phyloP scores from a whole-genome alignment of 2,329 filamentous ascomycete species.

The Chrysoporthe cubensis region DNA sequence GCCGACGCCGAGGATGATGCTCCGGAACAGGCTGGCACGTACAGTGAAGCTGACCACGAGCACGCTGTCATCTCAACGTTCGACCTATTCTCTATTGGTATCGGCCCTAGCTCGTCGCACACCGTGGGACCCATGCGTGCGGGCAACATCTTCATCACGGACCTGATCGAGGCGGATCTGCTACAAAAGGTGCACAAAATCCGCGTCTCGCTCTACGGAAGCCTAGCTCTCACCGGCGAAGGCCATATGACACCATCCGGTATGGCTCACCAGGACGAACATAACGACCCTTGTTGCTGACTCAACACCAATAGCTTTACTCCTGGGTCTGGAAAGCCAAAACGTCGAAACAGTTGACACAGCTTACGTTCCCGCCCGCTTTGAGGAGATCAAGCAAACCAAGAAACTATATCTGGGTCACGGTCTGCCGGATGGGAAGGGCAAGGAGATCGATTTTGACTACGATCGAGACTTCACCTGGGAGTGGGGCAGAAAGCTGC shows the following conservation, averaged over 20 bases:
- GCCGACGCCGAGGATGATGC: background rate
- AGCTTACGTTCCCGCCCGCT: constrained; percentile 50
- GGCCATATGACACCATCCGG: constrained; percentile 55
- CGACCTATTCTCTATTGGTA: constrained; percentile 56
- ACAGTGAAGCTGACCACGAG: constrained; percentile 54
- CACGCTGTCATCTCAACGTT: constrained; percentile 58
- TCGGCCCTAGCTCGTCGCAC: constrained; percentile 55
- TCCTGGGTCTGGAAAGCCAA: constrained; percentile 54
- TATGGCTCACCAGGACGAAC: background rate
- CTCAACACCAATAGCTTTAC: constrained; percentile 39
- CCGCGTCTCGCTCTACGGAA: constrained; percentile 53
- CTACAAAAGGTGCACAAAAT: constrained; percentile 51
- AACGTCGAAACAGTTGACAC: constrained; percentile 55
- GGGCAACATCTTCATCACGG: constrained; percentile 55
- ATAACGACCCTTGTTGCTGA: background rate
- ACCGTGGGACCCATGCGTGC: constrained; percentile 57
- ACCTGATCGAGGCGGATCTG: constrained; percentile 50
- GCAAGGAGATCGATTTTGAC: constrained; percentile 52
- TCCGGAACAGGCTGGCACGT: constrained; percentile 41
- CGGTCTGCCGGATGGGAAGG: constrained; percentile 44
- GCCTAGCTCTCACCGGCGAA: constrained; percentile 54
- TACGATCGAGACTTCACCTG: constrained; percentile 54
- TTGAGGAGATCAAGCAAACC: constrained; percentile 49
- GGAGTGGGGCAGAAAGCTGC: constrained; percentile 57
- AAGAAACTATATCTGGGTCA: constrained; percentile 50